phyloP scores from a whole-genome alignment of 345 rosid genomes.

The Lumnitzera littorea region DNA sequence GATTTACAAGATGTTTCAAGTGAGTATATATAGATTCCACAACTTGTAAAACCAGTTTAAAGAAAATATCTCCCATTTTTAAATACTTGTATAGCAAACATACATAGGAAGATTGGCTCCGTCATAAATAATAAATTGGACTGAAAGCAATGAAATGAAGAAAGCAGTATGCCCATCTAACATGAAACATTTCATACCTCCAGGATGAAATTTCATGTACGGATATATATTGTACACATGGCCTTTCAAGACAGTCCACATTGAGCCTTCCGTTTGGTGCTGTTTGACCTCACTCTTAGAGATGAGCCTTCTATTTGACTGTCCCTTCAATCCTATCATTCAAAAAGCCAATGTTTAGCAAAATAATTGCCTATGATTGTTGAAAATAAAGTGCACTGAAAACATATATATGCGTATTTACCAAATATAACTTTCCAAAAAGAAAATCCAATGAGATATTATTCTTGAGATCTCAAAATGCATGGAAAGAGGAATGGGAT shows the following conservation, averaged over 20 bases:
- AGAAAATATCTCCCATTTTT: too few species aligned
- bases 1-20: too few species aligned
- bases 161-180: constrained; percentile 3
- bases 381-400: background rate
- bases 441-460: too few species aligned
- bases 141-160: background rate
- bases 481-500: too few species aligned
- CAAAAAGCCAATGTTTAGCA: background rate
- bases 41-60: too few species aligned
- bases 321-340: constrained; percentile 64
- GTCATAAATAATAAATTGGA: background rate
- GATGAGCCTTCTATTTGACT: constrained; percentile 70
- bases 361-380: background rate
- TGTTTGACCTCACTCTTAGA: constrained; percentile 68
- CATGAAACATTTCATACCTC: constrained; percentile 37
- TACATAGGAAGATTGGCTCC: too few species aligned
- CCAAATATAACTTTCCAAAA: too few species aligned
- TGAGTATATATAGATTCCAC: too few species aligned
- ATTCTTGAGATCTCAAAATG: too few species aligned
- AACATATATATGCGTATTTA: too few species aligned
- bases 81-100: too few species aligned
- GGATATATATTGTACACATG: constrained; percentile 81
- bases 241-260: constrained; percentile 95
- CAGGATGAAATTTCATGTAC: constrained; percentile 92
- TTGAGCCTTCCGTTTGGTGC: constrained; percentile 64